These are phyloP conservation scores for Apiospora rasikravindrae DNA, from an alignment of 2,329 filamentous ascomycete genomes.

Conservation along the genomic window DNA sequence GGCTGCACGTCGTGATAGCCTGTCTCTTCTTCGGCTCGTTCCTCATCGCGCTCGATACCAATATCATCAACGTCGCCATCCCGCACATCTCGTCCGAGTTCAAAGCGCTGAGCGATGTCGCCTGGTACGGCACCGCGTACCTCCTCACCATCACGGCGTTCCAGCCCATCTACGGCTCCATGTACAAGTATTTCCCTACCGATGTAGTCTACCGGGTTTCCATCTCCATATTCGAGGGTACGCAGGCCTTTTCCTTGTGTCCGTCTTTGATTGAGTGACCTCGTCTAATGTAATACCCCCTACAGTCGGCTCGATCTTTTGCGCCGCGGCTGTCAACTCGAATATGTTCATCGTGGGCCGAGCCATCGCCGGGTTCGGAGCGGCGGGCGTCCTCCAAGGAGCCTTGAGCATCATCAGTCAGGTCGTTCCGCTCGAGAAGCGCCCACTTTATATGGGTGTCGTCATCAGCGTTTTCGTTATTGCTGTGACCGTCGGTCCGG, in stretches of 20 bases:
- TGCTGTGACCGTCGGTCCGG: slow-evolving; percentile 34
- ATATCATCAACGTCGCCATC: slow-evolving; percentile 46
- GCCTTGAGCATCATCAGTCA: slow-evolving; percentile 38
- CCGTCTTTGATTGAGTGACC: no score
- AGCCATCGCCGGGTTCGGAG: slow-evolving; percentile 33
- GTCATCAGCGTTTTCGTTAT: slow-evolving; percentile 49
- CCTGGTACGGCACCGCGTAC: slow-evolving; percentile 51
- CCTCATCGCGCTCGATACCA: slow-evolving; percentile 36
- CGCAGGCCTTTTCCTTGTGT: no score
- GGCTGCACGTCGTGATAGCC: slow-evolving; percentile 27
- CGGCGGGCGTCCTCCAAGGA: slow-evolving; percentile 34
- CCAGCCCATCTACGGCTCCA: slow-evolving; percentile 40
- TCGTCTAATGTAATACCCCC: no score
- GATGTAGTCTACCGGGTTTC: slow-evolving; percentile 43
- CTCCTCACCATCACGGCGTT: slow-evolving; percentile 40
- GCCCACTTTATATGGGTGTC: slow-evolving; percentile 47
- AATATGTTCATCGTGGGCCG: slow-evolving; percentile 33
- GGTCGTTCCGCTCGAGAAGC: slow-evolving; percentile 43
- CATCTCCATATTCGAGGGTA: slow-evolving; percentile 37
- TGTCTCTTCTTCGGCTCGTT: slow-evolving; percentile 34
- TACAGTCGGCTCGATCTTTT: slow-evolving; percentile 40
- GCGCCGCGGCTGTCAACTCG: slow-evolving; percentile 30
- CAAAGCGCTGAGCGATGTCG: slow-evolving; percentile 47
- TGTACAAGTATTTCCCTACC: slow-evolving; percentile 42
- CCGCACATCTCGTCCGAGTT: slow-evolving; percentile 43